These are phyloP conservation scores for Magnaporthiopsis rhizophila DNA, from an alignment of 2,329 filamentous ascomycete genomes.

Conservation along the genomic window DNA sequence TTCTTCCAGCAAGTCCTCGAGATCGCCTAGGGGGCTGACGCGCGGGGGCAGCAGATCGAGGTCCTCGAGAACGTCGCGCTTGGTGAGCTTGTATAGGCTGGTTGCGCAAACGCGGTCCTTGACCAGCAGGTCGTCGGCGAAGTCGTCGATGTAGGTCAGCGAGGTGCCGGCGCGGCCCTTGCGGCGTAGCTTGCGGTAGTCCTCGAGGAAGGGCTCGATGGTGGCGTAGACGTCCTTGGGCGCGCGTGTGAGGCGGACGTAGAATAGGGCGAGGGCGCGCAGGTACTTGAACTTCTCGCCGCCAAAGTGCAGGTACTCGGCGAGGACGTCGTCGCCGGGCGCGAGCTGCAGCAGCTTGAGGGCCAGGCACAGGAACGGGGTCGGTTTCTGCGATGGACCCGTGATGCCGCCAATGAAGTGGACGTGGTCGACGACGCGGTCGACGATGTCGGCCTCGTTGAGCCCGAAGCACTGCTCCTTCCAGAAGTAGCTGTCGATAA, in stretches of 20 bases:
- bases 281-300: slow-evolving; percentile 80
- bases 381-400: slow-evolving; percentile 75
- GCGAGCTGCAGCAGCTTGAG: slow-evolving; percentile 91
- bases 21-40: slow-evolving; percentile 72
- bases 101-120: slow-evolving; percentile 90
- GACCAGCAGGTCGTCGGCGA: slow-evolving; percentile 82
- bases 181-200: slow-evolving; percentile 75
- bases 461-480: slow-evolving; percentile 97
- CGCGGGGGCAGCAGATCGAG: slow-evolving; percentile 79
- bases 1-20: slow-evolving; percentile 62
- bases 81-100: slow-evolving; percentile 84
- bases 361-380: slow-evolving; percentile 85
- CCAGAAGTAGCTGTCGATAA: slow-evolving; percentile 94
- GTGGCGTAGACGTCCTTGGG: slow-evolving; percentile 71
- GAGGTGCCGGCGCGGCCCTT: slow-evolving; percentile 65
- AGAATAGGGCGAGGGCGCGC: slow-evolving; percentile 82
- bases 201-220: slow-evolving; percentile 75
- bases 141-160: slow-evolving; percentile 80
- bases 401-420: slow-evolving; percentile 82
- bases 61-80: slow-evolving; percentile 76
- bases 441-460: slow-evolving; percentile 75
- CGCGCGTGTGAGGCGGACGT: slow-evolving; percentile 79
- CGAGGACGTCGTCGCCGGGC: slow-evolving; percentile 68
- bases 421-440: slow-evolving; percentile 79
- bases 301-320: slow-evolving; percentile 70